Evolutionary conservation across 2,329 filamentous ascomycete species (phyloP), one percentile per base, ranked within the genome.

Genomic region (Fulvia fulva): DNA sequence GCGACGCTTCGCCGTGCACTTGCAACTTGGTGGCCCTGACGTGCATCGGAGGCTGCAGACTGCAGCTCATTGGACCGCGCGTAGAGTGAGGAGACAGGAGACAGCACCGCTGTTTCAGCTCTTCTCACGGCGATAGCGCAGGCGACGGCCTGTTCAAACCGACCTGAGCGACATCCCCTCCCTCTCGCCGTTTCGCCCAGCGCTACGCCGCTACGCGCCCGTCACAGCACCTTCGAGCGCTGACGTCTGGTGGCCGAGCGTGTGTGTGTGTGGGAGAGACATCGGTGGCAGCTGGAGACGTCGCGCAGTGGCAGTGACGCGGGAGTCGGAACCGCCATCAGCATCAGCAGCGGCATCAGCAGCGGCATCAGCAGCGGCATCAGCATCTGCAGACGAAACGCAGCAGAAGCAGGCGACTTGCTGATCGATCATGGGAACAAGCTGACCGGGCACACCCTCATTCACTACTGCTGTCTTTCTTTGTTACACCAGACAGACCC

Each of bases 401-500:
- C 37, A 19, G 5, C 25, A n/a, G 26, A 30, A 25, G 47, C 47
- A 25, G 19, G 9, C 26, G 19, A 14, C 4, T 12, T 11, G 26
- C 8, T n/a, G 21, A 28, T 57, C 53, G 56, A 58, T 43, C 28
- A 57, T 59, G 56, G 56, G 28, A 21, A 32, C 37, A 16, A 41
- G 50, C 47, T 57, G 58, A 60, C 43, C 32, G 47, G 16, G 32
- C 51, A 45, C 19, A 43, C 50, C 55, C 49, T 52, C 50, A 23
- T n/a, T n/a, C n/a, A n/a, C n/a, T n/a, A n/a, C n/a, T n/a, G n/a
- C 25, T 41, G 41, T 34, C 34, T 56, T 28, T 55, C 57, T 60
- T 63, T 63, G 61, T 63, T 51, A 28, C 57, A 59, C 57, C 41
- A 47, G 11, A 34, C 34, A 51, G 23, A 28, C n/a, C 25, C 30